Conservation (phyloP, 2,329 filamentous ascomycete species). For the Calycina herbarum region DNA sequence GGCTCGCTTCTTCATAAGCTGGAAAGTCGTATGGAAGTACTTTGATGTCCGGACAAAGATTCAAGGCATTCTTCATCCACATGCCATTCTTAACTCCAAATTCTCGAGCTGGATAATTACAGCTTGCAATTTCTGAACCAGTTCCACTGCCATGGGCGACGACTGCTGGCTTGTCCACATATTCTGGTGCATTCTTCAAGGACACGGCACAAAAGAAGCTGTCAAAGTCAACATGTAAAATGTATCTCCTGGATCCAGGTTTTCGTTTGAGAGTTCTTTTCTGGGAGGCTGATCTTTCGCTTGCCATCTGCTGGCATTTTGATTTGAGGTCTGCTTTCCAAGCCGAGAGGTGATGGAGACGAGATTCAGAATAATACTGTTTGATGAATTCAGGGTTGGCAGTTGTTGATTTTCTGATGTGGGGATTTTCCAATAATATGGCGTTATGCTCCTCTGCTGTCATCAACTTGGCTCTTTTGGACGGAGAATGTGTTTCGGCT, state of each 20-base stretch:
- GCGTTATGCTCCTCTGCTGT: constrained; percentile 95
- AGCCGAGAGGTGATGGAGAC: constrained; percentile 89
- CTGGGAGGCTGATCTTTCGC: constrained; percentile 61
- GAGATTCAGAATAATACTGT: constrained; percentile 93
- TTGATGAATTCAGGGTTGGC: constrained; percentile 92
- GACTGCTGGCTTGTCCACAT: constrained; percentile 75
- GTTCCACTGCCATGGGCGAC: constrained; percentile 84
- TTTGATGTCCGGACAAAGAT: constrained; percentile 81
- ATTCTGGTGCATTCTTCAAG: constrained; percentile 73
- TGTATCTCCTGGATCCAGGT: constrained; percentile 70
- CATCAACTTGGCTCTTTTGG: constrained; percentile 43
- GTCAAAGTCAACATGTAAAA: constrained; percentile 97
- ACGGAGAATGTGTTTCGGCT: constrained; percentile 16
- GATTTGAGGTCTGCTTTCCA: constrained; percentile 97
- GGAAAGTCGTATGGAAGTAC: constrained; percentile 95
- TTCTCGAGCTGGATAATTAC: constrained; percentile 86
- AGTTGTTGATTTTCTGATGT: constrained; percentile 83
- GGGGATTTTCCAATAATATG: constrained; percentile 77
- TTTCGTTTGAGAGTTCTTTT: constrained; percentile 49
- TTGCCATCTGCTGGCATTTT: constrained; percentile 76
- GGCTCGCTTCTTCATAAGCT: constrained; percentile 89
- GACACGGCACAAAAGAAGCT: constrained; percentile 98
- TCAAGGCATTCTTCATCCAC: constrained; percentile 94
- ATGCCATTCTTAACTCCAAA: constrained; percentile 95
- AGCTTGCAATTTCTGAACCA: constrained; percentile 94